phyloP scores from a whole-genome alignment of 805 yeast species.

The Naumovozyma dairenensis region DNA sequence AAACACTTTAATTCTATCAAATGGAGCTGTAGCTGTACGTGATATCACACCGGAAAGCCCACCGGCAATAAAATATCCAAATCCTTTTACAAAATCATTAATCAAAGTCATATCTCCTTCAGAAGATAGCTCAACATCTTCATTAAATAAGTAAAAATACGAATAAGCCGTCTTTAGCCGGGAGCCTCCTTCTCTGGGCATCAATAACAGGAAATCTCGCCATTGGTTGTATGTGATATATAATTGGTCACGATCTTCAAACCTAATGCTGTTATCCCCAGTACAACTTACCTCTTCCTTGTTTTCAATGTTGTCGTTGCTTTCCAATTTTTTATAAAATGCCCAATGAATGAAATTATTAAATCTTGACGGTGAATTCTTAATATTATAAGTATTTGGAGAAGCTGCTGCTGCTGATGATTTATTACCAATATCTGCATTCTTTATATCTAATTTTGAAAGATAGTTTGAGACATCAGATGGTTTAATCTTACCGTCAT shows the following conservation, averaged over 20 bases:
- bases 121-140: constrained; percentile 71
- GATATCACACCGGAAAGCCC: constrained; percentile 94
- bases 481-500: constrained; percentile 60
- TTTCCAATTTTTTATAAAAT: constrained; percentile 9
- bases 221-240: constrained; percentile 77
- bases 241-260: constrained; percentile 38
- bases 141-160: constrained; percentile 48
- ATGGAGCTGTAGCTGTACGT: constrained; percentile 94
- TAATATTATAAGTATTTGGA: background rate
- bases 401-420: background rate
- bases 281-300: no score
- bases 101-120: constrained; percentile 89
- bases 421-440: no score
- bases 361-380: constrained; percentile 6
- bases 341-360: constrained; percentile 26
- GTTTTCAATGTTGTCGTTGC: constrained; percentile 2
- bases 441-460: constrained; percentile 35
- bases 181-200: constrained; percentile 74
- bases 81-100: constrained; percentile 68
- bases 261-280: no score
- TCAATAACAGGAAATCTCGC: constrained; percentile 67
- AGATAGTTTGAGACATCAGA: constrained; percentile 63
- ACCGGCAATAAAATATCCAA: constrained; percentile 89
- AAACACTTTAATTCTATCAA: constrained; percentile 89
- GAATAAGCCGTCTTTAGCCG: constrained; percentile 72